phyloP scores from a whole-genome alignment of 306 rosid genomes.

The Lathyrus oleraceus region DNA sequence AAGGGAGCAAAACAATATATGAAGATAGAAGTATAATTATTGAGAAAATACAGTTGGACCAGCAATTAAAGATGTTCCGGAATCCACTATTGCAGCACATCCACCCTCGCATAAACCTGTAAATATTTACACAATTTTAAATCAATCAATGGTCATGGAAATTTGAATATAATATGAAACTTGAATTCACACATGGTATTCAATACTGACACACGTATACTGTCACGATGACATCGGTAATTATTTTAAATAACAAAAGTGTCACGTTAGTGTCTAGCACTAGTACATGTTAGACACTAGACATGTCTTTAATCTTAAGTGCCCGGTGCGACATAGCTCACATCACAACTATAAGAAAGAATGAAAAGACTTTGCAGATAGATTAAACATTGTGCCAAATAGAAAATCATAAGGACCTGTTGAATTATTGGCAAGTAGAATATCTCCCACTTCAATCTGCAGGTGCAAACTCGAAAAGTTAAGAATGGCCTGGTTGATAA shows the following conservation, averaged over 20 bases:
- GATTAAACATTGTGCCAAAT: conserved; percentile 12
- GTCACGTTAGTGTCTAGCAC: no score
- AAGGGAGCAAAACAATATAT: neutral
- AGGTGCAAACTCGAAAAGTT: conserved; percentile 29
- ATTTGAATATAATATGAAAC: no score
- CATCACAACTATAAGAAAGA: conserved; percentile 3
- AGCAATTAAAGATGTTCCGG: conserved; percentile 67
- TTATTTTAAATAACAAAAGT: no score
- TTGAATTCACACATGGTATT: no score
- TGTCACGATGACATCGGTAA: no score
- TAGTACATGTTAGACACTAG: no score
- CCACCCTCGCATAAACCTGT: conserved; percentile 61
- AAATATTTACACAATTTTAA: neutral
- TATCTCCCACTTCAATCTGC: conserved; percentile 70
- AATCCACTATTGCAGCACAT: conserved; percentile 69
- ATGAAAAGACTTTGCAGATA: neutral
- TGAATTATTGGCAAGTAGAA: conserved; percentile 55
- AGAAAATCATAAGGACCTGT: conserved; percentile 54
- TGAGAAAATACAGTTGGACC: conserved; percentile 68
- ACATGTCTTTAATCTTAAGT: no score
- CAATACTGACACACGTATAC: no score
- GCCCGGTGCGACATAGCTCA: neutral
- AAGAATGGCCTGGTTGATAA: conserved; percentile 25
- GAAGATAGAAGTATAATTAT: conserved; percentile 27
- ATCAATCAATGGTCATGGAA: no score